Evolutionary conservation across 768 basidiomycete genomes (phyloP).

Genomic region (Infundibulicybe gibba): DNA sequence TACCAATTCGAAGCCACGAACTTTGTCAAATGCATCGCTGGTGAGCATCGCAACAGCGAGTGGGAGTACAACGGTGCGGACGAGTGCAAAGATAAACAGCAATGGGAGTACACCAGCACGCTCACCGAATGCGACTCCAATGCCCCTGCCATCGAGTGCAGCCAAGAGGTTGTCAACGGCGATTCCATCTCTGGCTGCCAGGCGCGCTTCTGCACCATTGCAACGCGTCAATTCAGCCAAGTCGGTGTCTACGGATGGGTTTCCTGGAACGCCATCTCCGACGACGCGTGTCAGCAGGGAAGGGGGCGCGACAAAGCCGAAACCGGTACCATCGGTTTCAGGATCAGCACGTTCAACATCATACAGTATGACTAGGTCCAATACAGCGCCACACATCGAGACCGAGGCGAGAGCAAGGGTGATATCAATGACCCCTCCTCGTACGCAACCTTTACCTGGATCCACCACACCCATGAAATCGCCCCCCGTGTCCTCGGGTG

Average conservation of each 20-base stretch:
- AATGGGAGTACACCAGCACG: constrained; percentile 20
- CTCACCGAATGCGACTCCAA: constrained; percentile 50
- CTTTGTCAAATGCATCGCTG: constrained; percentile 47
- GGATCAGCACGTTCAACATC: constrained; percentile 19
- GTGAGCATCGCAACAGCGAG: constrained; percentile 32
- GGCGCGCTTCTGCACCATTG: constrained; percentile 36
- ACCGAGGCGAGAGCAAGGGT: constrained; percentile 29
- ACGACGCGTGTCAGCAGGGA: constrained; percentile 1
- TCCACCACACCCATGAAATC: constrained; percentile 22
- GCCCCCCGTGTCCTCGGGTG: constrained; percentile 15
- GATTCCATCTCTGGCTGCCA: constrained; percentile 30
- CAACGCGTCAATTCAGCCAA: constrained; percentile 19
- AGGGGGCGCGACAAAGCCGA: constrained; percentile 10
- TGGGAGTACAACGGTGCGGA: constrained; percentile 47
- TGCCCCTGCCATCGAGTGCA: constrained; percentile 27
- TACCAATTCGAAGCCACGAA: constrained; percentile 42
- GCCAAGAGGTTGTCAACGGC: constrained; percentile 35
- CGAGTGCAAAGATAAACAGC: constrained; percentile 16
- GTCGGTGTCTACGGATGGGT: constrained; percentile 8
- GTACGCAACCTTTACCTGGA: background rate
- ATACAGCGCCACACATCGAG: constrained; percentile 10
- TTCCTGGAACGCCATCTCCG: constrained; percentile 6
- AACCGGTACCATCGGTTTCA: constrained; percentile 21
- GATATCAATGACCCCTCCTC: constrained; percentile 39
- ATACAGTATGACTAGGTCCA: constrained; percentile 11